A percentile compares a stretch with the other conserved stretches of the same genome.
Evolutionary conservation across 192 early-diverging fungal genomes (phyloP).

Genomic region (Pecoramyces ruminantium): DNA sequence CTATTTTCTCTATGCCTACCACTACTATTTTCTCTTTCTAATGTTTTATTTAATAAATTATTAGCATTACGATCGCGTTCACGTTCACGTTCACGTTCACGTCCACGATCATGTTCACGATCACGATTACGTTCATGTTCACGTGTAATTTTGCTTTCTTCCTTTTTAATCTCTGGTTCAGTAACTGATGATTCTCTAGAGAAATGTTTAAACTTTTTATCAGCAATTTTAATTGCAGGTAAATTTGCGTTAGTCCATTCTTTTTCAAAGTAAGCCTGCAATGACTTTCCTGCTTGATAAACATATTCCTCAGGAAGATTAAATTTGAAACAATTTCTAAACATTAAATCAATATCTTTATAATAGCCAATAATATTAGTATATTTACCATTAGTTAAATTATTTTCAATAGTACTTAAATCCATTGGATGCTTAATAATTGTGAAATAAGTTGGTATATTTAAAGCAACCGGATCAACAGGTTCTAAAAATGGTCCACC

Average conservation of each 20-base stretch:
- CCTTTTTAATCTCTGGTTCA: background rate
- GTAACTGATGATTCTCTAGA: background rate
- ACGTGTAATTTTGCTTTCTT: no score
- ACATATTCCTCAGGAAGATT: conserved; percentile 43
- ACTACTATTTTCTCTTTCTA: background rate
- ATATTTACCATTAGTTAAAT: conserved; percentile 29
- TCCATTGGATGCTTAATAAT: conserved; percentile 61
- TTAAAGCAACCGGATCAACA: conserved; percentile 52
- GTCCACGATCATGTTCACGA: no score
- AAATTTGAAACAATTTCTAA: conserved; percentile 54
- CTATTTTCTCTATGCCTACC: background rate
- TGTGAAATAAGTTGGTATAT: conserved; percentile 42
- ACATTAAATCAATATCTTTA: conserved; percentile 17
- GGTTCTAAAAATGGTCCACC: conserved; percentile 46
- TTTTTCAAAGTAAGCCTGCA: conserved; percentile 9
- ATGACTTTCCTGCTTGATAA: conserved; percentile 8
- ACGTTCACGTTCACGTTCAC: no score
- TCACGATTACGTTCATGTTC: no score
- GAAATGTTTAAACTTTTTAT: background rate
- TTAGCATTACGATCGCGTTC: background rate
- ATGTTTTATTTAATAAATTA: background rate
- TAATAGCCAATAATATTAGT: conserved; percentile 20
- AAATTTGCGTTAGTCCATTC: conserved; percentile 10
- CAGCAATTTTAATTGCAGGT: background rate
- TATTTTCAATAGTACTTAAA: conserved; percentile 40